Conservation (phyloP, 106 monocot genomes). For the Cymbidium sinense region DNA sequence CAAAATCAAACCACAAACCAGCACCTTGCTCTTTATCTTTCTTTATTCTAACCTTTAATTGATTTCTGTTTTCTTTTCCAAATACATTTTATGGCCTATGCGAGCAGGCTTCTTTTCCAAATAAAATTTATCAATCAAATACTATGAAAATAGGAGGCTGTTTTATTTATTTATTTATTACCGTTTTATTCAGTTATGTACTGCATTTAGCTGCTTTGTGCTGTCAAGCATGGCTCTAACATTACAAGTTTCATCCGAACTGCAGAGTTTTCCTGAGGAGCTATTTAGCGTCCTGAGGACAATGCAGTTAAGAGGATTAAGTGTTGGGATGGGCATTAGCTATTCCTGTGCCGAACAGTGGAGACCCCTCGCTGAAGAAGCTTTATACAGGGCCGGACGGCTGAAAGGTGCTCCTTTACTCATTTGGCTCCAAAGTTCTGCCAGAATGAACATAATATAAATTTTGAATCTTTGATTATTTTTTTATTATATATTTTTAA, state of each 20-base stretch:
- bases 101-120: neutral
- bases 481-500: neutral
- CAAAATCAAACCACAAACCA: too few species aligned
- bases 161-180: too few species aligned
- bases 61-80: neutral
- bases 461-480: neutral
- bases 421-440: neutral
- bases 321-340: slow-evolving; percentile 80
- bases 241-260: neutral
- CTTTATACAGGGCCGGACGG: slow-evolving; percentile 58
- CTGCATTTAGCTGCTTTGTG: too few species aligned
- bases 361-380: slow-evolving; percentile 91
- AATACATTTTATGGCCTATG: neutral
- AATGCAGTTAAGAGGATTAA: slow-evolving; percentile 85
- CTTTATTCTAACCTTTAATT: neutral
- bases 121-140: neutral
- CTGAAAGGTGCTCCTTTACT: slow-evolving; percentile 28
- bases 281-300: slow-evolving; percentile 84
- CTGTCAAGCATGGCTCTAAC: neutral
- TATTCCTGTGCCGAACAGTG: slow-evolving; percentile 85
- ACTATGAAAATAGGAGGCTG: neutral
- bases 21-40: too few species aligned
- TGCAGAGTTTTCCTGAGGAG: slow-evolving; percentile 91
- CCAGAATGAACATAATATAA: too few species aligned
- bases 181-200: neutral